A percentile compares a stretch with the other conserved stretches of the same genome.
Evolutionary conservation across 116 monocot genomes (phyloP).

Genomic region (Papilionanthe hybrid): DNA sequence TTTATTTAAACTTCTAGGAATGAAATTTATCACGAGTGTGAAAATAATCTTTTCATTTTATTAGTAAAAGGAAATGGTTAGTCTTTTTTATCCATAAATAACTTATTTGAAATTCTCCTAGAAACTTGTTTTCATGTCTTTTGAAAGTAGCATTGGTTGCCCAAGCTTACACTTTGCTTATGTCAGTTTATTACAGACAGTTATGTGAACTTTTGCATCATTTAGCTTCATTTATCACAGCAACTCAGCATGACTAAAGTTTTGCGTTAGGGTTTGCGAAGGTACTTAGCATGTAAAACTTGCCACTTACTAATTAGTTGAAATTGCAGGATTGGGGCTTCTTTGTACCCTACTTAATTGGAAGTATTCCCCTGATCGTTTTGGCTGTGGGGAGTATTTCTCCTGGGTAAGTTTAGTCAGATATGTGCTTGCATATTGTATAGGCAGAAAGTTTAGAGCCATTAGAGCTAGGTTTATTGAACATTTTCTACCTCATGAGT

Average conservation of each 20-base stretch:
- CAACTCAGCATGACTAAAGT: too few species aligned
- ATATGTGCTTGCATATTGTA: neutral
- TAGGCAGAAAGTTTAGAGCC: neutral
- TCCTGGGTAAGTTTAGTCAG: conserved; percentile 62
- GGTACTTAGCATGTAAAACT: neutral
- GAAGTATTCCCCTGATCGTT: conserved; percentile 86
- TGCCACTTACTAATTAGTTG: conserved; percentile 4
- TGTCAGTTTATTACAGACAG: neutral
- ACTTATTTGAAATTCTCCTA: neutral
- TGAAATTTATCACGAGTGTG: neutral
- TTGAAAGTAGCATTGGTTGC: neutral
- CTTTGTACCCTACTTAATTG: conserved; percentile 88
- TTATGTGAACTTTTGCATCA: neutral
- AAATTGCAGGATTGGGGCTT: conserved; percentile 90
- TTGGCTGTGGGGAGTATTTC: conserved; percentile 91
- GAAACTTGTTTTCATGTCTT: neutral
- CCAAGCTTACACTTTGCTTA: too few species aligned
- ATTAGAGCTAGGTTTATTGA: neutral
- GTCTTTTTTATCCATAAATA: neutral
- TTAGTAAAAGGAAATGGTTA: neutral
- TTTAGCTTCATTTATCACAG: neutral
- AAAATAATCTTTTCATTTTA: neutral
- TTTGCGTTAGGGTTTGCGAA: too few species aligned
- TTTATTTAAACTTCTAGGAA: neutral
- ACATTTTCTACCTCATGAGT: neutral